Evolutionary conservation across 148 eudicot species (phyloP).

Genomic region (Spergularia bocconei): DNA sequence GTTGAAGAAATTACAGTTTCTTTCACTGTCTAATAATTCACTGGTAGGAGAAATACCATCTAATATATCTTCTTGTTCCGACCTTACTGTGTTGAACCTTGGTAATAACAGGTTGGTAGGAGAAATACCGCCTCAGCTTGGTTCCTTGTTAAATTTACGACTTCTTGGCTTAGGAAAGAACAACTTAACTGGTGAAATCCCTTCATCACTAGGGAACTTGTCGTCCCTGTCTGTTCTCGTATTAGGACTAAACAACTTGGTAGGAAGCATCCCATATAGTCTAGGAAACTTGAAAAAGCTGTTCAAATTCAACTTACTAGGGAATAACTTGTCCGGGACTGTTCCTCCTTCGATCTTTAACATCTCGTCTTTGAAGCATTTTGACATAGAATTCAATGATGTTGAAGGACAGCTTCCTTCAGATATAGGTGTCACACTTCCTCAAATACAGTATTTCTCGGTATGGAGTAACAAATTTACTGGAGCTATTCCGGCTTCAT

Average conservation of each 20-base stretch:
- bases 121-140: slow-evolving; percentile 20
- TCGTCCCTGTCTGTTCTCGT: slow-evolving; percentile 3
- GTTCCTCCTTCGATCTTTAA: slow-evolving; percentile 24
- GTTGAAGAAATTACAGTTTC: slow-evolving; percentile 1
- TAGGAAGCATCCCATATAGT: slow-evolving; percentile 23
- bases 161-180: background rate
- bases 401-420: slow-evolving; percentile 23
- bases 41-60: slow-evolving; percentile 12
- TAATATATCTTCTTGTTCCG: slow-evolving; percentile 9
- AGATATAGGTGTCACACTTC: slow-evolving; percentile 19
- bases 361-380: slow-evolving; percentile 1
- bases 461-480: slow-evolving; percentile 6
- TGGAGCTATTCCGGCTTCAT: slow-evolving; percentile 22
- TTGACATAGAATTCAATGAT: slow-evolving; percentile 11
- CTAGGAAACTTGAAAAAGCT: slow-evolving; percentile 17
- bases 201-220: slow-evolving; percentile 21
- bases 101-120: slow-evolving; percentile 27
- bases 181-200: slow-evolving; percentile 14
- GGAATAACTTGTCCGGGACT: slow-evolving; percentile 9
- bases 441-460: slow-evolving; percentile 11
- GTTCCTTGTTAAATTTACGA: slow-evolving; percentile 15
- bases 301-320: background rate
- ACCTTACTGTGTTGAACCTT: background rate
- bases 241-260: background rate
- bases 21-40: slow-evolving; percentile 7